Evolutionary conservation across 257 asterid species (phyloP).

Genomic region (Solanum gandarillasii): DNA sequence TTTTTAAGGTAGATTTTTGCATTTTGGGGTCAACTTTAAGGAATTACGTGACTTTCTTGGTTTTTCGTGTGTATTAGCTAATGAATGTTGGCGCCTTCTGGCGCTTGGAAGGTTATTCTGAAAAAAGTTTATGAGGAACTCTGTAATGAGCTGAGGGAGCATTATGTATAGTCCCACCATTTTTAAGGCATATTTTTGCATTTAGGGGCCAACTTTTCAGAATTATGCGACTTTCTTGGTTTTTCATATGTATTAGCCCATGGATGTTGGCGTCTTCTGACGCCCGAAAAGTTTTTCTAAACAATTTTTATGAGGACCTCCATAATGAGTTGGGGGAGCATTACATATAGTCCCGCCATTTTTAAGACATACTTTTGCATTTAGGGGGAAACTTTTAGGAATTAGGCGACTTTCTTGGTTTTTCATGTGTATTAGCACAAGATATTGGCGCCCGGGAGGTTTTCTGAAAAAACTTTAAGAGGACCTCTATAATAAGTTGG

Average conservation of each 20-base stretch:
- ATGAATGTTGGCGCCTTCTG: background rate
- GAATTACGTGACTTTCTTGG: rapidly evolving
- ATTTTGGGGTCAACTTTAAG: background rate
- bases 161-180: background rate
- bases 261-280: too few relatives aligned
- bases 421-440: background rate
- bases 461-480: too few relatives aligned
- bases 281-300: background rate
- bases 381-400: background rate
- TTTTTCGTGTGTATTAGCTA: background rate
- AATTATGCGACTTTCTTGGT: too few relatives aligned
- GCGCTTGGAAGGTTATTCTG: background rate
- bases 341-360: background rate
- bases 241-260: background rate
- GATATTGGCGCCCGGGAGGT: background rate
- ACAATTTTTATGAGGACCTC: background rate
- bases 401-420: background rate
- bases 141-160: background rate
- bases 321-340: background rate
- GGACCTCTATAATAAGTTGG: background rate
- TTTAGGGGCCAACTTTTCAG: background rate
- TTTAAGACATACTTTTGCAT: background rate
- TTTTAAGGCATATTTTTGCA: background rate
- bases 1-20: background rate
- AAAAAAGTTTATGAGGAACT: background rate